Evolutionary conservation across 1,284 basidiomycete genomes (phyloP).

Genomic region (Neolentinus lepideus): DNA sequence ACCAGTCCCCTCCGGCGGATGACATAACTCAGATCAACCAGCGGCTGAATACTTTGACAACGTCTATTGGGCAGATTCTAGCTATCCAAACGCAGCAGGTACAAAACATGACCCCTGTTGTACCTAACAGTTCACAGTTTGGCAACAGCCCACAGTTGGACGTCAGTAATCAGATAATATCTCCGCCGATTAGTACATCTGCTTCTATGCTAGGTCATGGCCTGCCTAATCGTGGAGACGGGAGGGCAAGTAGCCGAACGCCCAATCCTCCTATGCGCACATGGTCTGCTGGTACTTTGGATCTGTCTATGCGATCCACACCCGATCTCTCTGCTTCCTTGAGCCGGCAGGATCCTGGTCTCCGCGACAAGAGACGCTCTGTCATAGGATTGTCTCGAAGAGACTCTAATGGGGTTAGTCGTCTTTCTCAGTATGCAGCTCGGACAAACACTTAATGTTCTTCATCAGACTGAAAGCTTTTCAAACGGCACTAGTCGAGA

Average conservation of each 20-base stretch:
- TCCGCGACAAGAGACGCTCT: slow-evolving; percentile 68
- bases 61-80: slow-evolving; percentile 81
- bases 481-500: slow-evolving; percentile 54
- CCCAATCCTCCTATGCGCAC: slow-evolving; percentile 69
- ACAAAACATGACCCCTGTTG: slow-evolving; percentile 12
- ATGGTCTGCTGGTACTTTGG: slow-evolving; percentile 74
- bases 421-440: slow-evolving; percentile 6
- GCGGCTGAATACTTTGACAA: slow-evolving; percentile 74
- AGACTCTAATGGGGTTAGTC: slow-evolving; percentile 67
- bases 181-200: slow-evolving; percentile 28
- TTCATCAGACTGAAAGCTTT: slow-evolving; percentile 41
- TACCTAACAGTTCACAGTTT: background rate
- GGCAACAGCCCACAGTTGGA: slow-evolving; percentile 1
- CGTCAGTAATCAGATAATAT: slow-evolving; percentile 32
- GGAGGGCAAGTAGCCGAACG: slow-evolving; percentile 44
- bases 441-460: slow-evolving; percentile 8
- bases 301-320: slow-evolving; percentile 53
- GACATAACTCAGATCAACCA: slow-evolving; percentile 76
- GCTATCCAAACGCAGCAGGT: slow-evolving; percentile 70
- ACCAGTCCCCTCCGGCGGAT: slow-evolving; percentile 55
- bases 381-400: slow-evolving; percentile 61
- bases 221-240: slow-evolving; percentile 52
- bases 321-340: slow-evolving; percentile 26
- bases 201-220: slow-evolving; percentile 44
- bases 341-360: slow-evolving; percentile 24